Evolutionary conservation across 2,329 filamentous ascomycete species (phyloP), one percentile per base, ranked within the genome.

Genomic region (Fusarium beomiforme): DNA sequence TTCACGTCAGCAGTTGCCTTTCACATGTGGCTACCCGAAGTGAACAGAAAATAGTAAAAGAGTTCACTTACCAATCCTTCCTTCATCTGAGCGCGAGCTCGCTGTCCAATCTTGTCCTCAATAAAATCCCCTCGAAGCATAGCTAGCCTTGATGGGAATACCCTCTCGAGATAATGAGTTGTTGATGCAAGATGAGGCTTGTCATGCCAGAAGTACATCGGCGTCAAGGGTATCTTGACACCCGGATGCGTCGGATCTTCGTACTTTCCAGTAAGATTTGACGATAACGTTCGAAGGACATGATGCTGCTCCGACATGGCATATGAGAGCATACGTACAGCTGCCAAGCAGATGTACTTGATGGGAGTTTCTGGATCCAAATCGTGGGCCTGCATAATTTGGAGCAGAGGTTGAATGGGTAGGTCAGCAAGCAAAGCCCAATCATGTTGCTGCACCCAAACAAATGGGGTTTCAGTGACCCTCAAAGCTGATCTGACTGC

Each of bases 201-300:
- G 65, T 89, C 87, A 59, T 88, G 86, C 87, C 87, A 89, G 72
- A 88, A 87, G 77, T 88, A 89, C 58, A 89, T 80, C 0, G 87
- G 87, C 2, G 87, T 88, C 42, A 89, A 75, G 0, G 85, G 84
- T 1, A 88, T 75, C 17, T 72, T 67, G 19, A 51, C 24, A 9
- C 62, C 51, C 4, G 68, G 51, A 3, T 57, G 21, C 2, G 57
- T 56, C 2, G 53, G 17, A 12, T 46, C n/a, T 60, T 85, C 36
- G n/a, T 69, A 87, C 19, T 82, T 78, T 2, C 80, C 76, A 61
- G 83, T 85, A 23, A 86, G 79, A 21, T 77, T 71, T 0, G 77
- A 64, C 0, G 86, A 87, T 36, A 86, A 68, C 1, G 76, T 68
- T 11, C 82, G 80, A 17, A 89, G 78, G 1, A 74, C 76, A 0